phyloP scores from a whole-genome alignment of 2,329 filamentous ascomycete species.

The Cordyceps cateniannulata region DNA sequence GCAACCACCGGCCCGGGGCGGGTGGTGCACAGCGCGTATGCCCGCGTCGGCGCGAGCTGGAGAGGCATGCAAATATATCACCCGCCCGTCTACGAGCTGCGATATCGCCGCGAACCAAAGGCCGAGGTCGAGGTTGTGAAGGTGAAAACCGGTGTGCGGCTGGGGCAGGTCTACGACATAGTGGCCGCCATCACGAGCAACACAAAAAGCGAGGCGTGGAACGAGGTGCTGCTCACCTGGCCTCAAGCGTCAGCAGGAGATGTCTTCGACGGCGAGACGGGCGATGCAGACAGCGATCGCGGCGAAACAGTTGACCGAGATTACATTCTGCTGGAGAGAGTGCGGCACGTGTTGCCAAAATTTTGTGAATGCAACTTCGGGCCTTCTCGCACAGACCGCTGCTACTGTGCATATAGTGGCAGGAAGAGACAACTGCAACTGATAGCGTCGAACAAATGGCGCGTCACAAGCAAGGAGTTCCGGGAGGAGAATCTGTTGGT shows the following conservation, averaged over 20 bases:
- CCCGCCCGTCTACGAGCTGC: background rate
- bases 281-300: background rate
- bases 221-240: background rate
- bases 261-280: too few relatives aligned
- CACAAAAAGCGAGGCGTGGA: background rate
- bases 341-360: background rate
- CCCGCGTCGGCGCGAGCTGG: slow-evolving; percentile 1
- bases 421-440: background rate
- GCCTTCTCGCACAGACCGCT: background rate
- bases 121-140: background rate
- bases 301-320: background rate
- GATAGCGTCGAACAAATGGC: background rate
- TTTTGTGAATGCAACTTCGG: background rate
- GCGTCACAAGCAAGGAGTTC: background rate
- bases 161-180: background rate
- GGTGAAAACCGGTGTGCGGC: background rate
- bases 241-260: background rate
- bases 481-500: background rate
- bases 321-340: background rate
- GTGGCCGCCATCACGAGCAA: background rate
- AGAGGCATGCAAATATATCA: background rate
- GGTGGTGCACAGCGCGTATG: background rate
- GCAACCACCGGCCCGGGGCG: background rate
- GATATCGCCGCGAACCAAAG: background rate
- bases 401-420: background rate